Percentiles rank a stretch among this genome's conserved stretches.
phyloP scores from a whole-genome alignment of 306 rosid genomes.

The Corylus avellana region DNA sequence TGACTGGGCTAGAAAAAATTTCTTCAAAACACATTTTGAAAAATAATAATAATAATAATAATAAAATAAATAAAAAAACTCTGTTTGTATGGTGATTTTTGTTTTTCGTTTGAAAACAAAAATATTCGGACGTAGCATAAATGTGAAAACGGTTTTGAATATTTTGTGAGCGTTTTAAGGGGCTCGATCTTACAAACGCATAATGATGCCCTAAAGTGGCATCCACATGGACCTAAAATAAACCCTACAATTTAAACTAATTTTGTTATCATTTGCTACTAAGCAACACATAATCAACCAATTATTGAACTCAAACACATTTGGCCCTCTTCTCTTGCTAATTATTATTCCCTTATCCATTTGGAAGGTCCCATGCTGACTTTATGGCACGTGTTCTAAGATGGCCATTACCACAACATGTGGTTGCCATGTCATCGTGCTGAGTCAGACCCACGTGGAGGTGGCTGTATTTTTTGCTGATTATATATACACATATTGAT shows the following conservation, averaged over 20 bases:
- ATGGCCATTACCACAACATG: background rate
- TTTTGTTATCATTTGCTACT: background rate
- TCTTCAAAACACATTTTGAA: too few relatives aligned
- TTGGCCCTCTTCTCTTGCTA: background rate
- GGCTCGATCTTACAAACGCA: too few relatives aligned
- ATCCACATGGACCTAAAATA: too few relatives aligned
- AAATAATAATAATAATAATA: too few relatives aligned
- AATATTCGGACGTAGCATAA: too few relatives aligned
- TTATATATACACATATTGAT: background rate
- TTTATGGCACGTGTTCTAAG: background rate
- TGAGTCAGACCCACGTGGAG: conserved; percentile 8
- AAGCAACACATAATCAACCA: background rate
- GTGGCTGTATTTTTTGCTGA: conserved; percentile 2
- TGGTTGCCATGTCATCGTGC: background rate
- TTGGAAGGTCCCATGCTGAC: background rate
- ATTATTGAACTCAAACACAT: background rate
- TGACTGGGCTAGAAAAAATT: too few relatives aligned
- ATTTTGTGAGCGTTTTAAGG: too few relatives aligned
- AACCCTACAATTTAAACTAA: background rate
- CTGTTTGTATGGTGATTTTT: too few relatives aligned
- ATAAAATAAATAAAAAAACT: too few relatives aligned
- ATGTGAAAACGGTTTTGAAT: too few relatives aligned
- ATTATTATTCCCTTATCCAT: background rate
- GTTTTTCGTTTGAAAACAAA: too few relatives aligned
- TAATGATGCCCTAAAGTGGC: too few relatives aligned